Evolutionary conservation across 2,329 filamentous ascomycete genomes (phyloP).

Genomic region (Cladosporium sp.): DNA sequence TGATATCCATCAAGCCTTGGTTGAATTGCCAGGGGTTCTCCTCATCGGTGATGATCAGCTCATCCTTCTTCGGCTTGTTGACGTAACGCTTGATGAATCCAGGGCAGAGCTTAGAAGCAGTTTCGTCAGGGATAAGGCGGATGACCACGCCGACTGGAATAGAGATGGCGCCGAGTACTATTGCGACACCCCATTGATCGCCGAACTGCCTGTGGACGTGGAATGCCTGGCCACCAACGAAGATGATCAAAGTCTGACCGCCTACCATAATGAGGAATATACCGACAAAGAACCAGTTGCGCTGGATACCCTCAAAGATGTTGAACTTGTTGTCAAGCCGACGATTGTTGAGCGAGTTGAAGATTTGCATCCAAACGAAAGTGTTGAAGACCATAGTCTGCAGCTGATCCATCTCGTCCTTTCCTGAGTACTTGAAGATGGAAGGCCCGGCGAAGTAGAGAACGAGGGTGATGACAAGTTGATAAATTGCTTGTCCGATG

Average conservation of each 20-base stretch:
- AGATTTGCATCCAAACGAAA: slow-evolving; percentile 99
- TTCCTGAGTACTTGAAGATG: slow-evolving; percentile 57
- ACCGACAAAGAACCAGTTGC: slow-evolving; percentile 82
- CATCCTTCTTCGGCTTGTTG: slow-evolving; percentile 37
- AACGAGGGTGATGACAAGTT: slow-evolving; percentile 72
- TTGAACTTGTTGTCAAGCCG: slow-evolving; percentile 93
- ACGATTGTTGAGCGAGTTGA: slow-evolving; percentile 96
- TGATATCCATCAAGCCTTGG: slow-evolving; percentile 67
- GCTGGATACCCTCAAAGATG: slow-evolving; percentile 81
- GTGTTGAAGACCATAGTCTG: slow-evolving; percentile 92
- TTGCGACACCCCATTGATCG: slow-evolving; percentile 82
- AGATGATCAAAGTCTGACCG: slow-evolving; percentile 85
- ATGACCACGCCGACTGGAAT: slow-evolving; percentile 78
- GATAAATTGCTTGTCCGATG: slow-evolving; percentile 83
- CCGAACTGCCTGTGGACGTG: slow-evolving; percentile 65
- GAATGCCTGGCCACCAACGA: slow-evolving; percentile 78
- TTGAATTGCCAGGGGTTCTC: slow-evolving; percentile 56
- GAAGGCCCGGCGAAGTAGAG: slow-evolving; percentile 69
- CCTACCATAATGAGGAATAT: slow-evolving; percentile 86
- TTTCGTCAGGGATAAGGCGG: slow-evolving; percentile 73
- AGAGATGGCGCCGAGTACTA: slow-evolving; percentile 78
- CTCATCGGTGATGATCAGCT: slow-evolving; percentile 41
- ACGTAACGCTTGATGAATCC: slow-evolving; percentile 35
- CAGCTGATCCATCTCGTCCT: slow-evolving; percentile 49
- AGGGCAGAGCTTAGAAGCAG: slow-evolving; percentile 46